Evolutionary conservation across 805 yeast genomes (phyloP), one percentile per base, ranked within the genome.

Genomic region (Maudiozyma barnettii): DNA sequence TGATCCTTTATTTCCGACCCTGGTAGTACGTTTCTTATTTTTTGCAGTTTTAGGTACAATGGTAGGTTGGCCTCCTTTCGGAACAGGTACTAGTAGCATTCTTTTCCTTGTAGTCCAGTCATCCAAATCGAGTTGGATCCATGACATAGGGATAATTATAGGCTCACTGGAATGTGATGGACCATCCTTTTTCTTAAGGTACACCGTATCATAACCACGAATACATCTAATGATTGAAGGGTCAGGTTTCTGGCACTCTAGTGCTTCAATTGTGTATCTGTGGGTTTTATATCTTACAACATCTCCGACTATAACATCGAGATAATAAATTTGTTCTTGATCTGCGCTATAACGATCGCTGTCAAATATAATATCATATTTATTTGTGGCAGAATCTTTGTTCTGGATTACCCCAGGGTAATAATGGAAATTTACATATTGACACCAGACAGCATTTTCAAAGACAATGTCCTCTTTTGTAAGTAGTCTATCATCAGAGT

Each of bases 271-370:
- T 5, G 51, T 46, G 54, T 70, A 77, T 6, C 58, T 58, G 7
- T 60, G n/a, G n/a, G 30, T 23, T 13, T 65, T 61, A 29, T 72
- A 52, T 14, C 64, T 63, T 1, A 82, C 70, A 0, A 49, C 55
- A 52, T 82, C 88, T 2, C 85, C 87, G 16, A 81, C 62, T 38
- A 77, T 60, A 2, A 82, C 61, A 57, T 78, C 84, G 20, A 82
- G 61, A 58, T 68, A 36, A 72, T 61, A 55, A 65, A 77, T 40
- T 57, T 71, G 54, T n/a, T 56, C 59, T 19, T 49, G 49, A 29
- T 55, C 57, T 1, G 51, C 51, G 13, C 44, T 29, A 3, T 54
- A 45, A 42, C 49, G 38, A 4, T 58, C 61, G 3, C 54, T 45
- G 33, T 55, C 61, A 44, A 60, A 60, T 9, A 49, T 39, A 8